Evolutionary conservation across 768 basidiomycete species (phyloP).

Genomic region (Kwoniella newhampshirensis): DNA sequence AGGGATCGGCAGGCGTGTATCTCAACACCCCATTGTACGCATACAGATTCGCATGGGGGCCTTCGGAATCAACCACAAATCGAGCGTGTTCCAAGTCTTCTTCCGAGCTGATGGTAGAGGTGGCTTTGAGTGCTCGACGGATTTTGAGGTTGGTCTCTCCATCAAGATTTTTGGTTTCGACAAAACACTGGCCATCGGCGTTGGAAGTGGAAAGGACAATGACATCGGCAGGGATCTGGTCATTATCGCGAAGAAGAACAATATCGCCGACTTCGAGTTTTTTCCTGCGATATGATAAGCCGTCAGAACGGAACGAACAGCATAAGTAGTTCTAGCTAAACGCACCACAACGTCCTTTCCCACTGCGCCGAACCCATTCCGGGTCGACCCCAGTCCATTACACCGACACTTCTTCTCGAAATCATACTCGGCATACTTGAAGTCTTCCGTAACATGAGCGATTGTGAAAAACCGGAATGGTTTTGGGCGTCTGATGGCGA

Average conservation of each 20-base stretch:
- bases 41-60: constrained; percentile 91
- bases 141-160: constrained; percentile 97
- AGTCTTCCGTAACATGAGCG: constrained; percentile 54
- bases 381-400: constrained; percentile 75
- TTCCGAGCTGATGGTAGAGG: constrained; percentile 72
- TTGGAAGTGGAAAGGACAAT: constrained; percentile 89
- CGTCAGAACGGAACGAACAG: not conserved
- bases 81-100: constrained; percentile 84
- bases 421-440: constrained; percentile 34
- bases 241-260: constrained; percentile 84
- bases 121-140: constrained; percentile 72
- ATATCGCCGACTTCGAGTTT: constrained; percentile 97
- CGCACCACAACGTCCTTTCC: constrained; percentile 83
- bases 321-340: not conserved
- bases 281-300: constrained; percentile 63
- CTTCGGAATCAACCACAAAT: constrained; percentile 88
- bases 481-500: constrained; percentile 1
- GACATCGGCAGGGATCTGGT: constrained; percentile 95
- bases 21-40: constrained; percentile 80
- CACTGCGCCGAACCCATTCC: constrained; percentile 72
- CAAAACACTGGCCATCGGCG: constrained; percentile 84
- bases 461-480: constrained; percentile 4
- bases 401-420: constrained; percentile 59
- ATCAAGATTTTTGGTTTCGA: constrained; percentile 97
- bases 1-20: constrained; percentile 57